These are phyloP conservation scores for Helminthosporium solani DNA, from an alignment of 2,329 filamentous ascomycete genomes.

Conservation along the genomic window DNA sequence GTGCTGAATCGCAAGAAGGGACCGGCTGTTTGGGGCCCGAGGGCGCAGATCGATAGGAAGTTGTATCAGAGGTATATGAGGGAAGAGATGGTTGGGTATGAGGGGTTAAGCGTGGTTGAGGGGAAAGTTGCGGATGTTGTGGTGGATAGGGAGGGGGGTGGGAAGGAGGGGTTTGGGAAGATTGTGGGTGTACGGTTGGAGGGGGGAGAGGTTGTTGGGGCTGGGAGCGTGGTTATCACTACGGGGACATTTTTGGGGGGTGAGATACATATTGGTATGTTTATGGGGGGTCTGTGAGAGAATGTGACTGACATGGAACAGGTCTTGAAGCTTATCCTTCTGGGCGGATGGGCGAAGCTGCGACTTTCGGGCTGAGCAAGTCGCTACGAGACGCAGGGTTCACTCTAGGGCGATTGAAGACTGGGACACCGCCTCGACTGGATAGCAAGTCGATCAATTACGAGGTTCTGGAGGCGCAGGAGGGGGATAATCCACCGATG, in stretches of 20 bases:
- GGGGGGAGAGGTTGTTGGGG: constrained; percentile 78
- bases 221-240: constrained; percentile 84
- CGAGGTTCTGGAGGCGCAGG: constrained; percentile 67
- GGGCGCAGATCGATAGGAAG: constrained; percentile 90
- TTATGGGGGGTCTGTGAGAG: background rate
- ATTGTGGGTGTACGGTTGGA: constrained; percentile 86
- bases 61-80: constrained; percentile 91
- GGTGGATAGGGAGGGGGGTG: constrained; percentile 57
- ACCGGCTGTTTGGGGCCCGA: constrained; percentile 93
- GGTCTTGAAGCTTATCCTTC: constrained; percentile 78
- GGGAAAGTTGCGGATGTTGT: constrained; percentile 94
- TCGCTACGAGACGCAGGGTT: constrained; percentile 88
- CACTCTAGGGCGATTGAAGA: constrained; percentile 85
- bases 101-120: constrained; percentile 76
- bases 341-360: constrained; percentile 89
- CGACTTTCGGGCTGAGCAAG: constrained; percentile 88
- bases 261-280: constrained; percentile 82
- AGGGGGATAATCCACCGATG: constrained; percentile 78
- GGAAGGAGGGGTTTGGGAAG: constrained; percentile 59
- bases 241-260: constrained; percentile 94
- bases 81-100: constrained; percentile 76
- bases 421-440: constrained; percentile 87
- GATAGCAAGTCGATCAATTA: constrained; percentile 83
- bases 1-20: constrained; percentile 87
- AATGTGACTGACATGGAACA: constrained; percentile 14